Base-by-base conservation (phyloP, 495 filamentous ascomycete species). In the Daldinia caldariorum region DNA sequence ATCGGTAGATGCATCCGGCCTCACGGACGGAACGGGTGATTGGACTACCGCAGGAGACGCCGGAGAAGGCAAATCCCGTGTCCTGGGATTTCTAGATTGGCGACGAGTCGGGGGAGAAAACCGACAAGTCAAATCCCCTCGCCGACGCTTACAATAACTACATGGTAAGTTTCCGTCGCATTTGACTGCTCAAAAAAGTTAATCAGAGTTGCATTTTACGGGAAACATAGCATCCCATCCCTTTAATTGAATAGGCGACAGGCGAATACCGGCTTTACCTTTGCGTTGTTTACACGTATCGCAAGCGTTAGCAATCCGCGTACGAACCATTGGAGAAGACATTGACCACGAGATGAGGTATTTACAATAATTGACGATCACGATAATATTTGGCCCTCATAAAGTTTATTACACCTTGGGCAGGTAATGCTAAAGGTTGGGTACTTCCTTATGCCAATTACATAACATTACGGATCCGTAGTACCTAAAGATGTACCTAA, bases 281-380 rank as follows among this genome's bases (percentile, higher is more conserved):
- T 76, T 76, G 22, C 81, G 79, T 39, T 76, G 68, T 59, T 83
- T 83, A 76, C 81, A 83, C 7, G 76, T 66, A 60, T 83, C 81
- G 59, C 81, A 83, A 22, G 81, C 81, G 49, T 82, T 82, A 26
- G 80, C 68, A 12, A 83, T 76, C 38, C 81, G 80, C 5, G 66
- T 59, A 20, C 81, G 71, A 26, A 66, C 71, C 31, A 72, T 72
- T 35, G 61, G 39, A 62, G 67, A 32, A 38, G 61, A 58, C 67
- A 73, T 57, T 37, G 10, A 13, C 54, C 34, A 54, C 37, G n/a
- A 12, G 60, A 56, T 6, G 9, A 12, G 2, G 3, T 10, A 22
- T 47, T 35, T 26, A 26, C 26, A 26, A 10, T 45, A 45, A 45
- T 45, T 45, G 7, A 26, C 26, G 26, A 26, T 26, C 26, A 26